A percentile compares a stretch with the other conserved stretches of the same genome.
Evolutionary conservation across 2,329 filamentous ascomycete species (phyloP).

Genomic region (Aspergillus terreus): DNA sequence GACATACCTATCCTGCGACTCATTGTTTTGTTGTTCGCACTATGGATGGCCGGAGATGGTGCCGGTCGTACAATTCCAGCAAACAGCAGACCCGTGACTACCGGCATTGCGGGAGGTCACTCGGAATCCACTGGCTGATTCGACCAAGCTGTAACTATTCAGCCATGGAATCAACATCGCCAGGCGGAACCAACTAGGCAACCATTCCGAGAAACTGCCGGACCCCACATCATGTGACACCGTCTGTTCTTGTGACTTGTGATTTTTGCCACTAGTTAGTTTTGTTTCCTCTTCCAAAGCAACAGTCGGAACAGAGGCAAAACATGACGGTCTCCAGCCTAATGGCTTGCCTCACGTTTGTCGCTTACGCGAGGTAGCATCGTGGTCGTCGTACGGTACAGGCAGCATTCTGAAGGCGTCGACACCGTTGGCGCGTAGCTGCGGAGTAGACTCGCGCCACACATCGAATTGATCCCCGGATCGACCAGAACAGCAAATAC

Average conservation of each 20-base stretch:
- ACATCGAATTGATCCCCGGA: neutral
- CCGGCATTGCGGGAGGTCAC: neutral
- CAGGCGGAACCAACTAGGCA: neutral
- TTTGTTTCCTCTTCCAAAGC: neutral
- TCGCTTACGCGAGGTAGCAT: slow-evolving; percentile 1
- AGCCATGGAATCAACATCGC: too few species aligned
- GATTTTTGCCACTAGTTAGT: slow-evolving; percentile 6
- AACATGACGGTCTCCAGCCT: neutral
- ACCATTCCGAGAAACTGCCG: neutral
- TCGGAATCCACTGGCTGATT: too few species aligned
- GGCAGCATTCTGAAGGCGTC: neutral
- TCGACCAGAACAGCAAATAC: neutral
- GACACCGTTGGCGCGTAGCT: neutral
- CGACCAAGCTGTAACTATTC: too few species aligned
- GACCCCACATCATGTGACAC: slow-evolving; percentile 21
- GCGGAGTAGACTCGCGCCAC: neutral
- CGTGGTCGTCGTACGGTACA: slow-evolving; percentile 1
- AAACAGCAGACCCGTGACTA: neutral
- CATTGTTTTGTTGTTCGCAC: neutral
- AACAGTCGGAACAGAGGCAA: neutral
- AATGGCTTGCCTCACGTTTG: slow-evolving; percentile 5
- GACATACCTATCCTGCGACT: too few species aligned
- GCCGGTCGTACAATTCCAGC: neutral
- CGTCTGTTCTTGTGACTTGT: slow-evolving; percentile 20
- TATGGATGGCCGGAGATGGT: neutral